These are phyloP conservation scores for Globisporangium recalcitrans DNA, from an alignment of 352 stramenopile species.

Conservation along the genomic window DNA sequence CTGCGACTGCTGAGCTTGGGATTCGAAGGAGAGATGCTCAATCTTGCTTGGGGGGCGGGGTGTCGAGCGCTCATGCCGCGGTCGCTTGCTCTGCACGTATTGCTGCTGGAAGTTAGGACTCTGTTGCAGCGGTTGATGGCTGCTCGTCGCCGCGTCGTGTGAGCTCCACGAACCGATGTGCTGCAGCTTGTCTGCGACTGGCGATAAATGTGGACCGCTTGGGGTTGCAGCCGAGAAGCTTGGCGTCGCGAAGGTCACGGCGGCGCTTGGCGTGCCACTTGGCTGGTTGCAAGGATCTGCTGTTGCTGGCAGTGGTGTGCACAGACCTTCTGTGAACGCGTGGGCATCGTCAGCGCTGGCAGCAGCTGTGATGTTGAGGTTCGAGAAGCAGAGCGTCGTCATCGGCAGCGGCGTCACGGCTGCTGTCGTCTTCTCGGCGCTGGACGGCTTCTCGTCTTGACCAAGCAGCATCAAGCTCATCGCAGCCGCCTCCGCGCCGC, in stretches of 20 bases:
- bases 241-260: not conserved
- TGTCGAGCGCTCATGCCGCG: not conserved
- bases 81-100: conserved; percentile 5
- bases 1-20: not conserved
- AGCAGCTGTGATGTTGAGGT: not conserved
- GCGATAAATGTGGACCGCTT: conserved; percentile 8
- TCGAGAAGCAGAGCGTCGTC: conserved; percentile 1
- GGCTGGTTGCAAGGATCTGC: not conserved
- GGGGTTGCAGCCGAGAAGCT: not conserved
- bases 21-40: conserved; percentile 1
- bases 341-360: not conserved
- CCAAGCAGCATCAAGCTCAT: conserved; percentile 15
- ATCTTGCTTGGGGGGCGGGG: not conserved
- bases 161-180: not conserved
- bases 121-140: not conserved
- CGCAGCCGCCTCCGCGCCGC: not conserved
- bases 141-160: not conserved
- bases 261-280: not conserved
- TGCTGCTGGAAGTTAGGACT: not conserved
- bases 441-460: not conserved
- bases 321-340: not conserved
- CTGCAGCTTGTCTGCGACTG: conserved; percentile 11
- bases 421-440: not conserved
- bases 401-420: not conserved
- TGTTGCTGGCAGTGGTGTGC: not conserved